Evolutionary conservation across 768 basidiomycete species (phyloP).

Genomic region (Sporobolomyces roseus): DNA sequence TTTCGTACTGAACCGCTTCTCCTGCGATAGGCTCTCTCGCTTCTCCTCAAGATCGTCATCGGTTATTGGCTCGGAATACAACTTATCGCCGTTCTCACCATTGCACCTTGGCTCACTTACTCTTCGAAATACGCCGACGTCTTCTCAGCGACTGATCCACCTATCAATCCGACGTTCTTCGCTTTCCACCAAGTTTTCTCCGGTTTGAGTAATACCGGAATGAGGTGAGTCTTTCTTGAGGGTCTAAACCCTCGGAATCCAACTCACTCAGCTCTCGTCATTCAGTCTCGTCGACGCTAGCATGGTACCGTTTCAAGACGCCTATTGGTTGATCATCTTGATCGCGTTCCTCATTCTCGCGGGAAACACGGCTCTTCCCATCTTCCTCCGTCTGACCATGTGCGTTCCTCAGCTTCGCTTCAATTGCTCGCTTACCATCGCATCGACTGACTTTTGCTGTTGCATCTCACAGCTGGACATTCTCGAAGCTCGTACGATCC

Average conservation of each 20-base stretch:
- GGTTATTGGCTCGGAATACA: slow-evolving; percentile 69
- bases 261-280: no score
- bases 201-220: slow-evolving; percentile 68
- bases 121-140: slow-evolving; percentile 40
- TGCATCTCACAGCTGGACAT: slow-evolving; percentile 74
- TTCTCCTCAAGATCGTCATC: slow-evolving; percentile 42
- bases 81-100: slow-evolving; percentile 63
- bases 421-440: no score
- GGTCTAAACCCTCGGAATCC: not conserved
- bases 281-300: slow-evolving; percentile 60
- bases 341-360: slow-evolving; percentile 68
- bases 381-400: slow-evolving; percentile 70
- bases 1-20: not conserved
- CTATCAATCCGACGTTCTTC: slow-evolving; percentile 53
- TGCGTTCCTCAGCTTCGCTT: slow-evolving; percentile 51
- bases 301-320: slow-evolving; percentile 79
- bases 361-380: slow-evolving; percentile 77
- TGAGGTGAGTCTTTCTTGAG: slow-evolving; percentile 43
- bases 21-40: slow-evolving; percentile 38
- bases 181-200: slow-evolving; percentile 37
- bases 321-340: slow-evolving; percentile 58
- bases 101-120: slow-evolving; percentile 74
- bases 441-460: no score
- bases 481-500: slow-evolving; percentile 61
- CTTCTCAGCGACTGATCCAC: slow-evolving; percentile 35